Conservation (phyloP, 2,329 filamentous ascomycete species). For the Thermomyces lanuginosus region DNA sequence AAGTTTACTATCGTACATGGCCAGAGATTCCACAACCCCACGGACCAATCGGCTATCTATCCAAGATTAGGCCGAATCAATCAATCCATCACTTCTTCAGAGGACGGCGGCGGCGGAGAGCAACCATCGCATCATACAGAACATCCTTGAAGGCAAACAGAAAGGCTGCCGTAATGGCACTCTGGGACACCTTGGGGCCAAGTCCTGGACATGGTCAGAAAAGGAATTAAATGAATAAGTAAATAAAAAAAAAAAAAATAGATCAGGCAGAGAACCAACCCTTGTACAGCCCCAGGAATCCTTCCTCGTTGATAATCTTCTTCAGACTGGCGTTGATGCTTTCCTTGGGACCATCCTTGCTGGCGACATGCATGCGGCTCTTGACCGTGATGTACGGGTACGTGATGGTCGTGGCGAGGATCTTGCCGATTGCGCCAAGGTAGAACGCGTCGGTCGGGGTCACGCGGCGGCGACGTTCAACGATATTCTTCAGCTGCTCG, state of each 20-base stretch:
- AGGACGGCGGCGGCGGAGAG: conserved; percentile 16
- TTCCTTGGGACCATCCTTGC: conserved; percentile 57
- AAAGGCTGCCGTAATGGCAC: conserved; percentile 87
- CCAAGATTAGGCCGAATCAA: no score
- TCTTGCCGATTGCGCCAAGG: conserved; percentile 81
- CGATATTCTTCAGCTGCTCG: conserved; percentile 84
- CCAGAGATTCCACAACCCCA: no score
- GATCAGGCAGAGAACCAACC: conserved; percentile 38
- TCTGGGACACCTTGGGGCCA: conserved; percentile 90
- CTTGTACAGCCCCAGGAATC: conserved; percentile 83
- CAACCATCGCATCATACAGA: conserved; percentile 50
- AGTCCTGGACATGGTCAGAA: conserved; percentile 46
- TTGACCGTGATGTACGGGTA: conserved; percentile 99
- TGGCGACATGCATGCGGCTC: conserved; percentile 89
- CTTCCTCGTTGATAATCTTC: conserved; percentile 71
- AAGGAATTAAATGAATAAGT: conserved; percentile 6
- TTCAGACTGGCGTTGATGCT: conserved; percentile 63
- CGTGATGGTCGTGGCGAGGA: conserved; percentile 82
- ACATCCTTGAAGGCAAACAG: conserved; percentile 97
- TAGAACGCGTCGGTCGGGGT: conserved; percentile 80
- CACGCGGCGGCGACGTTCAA: conserved; percentile 62
- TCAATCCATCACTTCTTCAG: no score
- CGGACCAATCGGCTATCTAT: no score
- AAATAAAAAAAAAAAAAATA: conserved; percentile 4
- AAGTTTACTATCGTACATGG: no score